Conservation (phyloP, 805 yeast genomes). For the Komagataella phaffii region DNA sequence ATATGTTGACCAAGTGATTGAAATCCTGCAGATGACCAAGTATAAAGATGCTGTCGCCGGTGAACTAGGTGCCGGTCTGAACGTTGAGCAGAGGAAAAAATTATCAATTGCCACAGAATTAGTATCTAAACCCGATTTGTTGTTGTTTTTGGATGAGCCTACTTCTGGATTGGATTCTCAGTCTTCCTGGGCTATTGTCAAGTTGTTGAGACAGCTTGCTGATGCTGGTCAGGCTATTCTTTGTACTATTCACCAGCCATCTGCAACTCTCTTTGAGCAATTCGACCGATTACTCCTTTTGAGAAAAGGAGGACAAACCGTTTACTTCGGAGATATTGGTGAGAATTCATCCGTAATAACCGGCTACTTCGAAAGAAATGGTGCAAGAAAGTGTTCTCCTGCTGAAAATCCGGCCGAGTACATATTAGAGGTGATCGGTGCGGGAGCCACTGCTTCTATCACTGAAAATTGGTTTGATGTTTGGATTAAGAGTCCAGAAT, state of each 20-base stretch:
- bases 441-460: constrained; percentile 28
- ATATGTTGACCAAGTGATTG: constrained; percentile 29
- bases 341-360: constrained; percentile 18
- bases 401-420: constrained; percentile 30
- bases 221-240: constrained; percentile 35
- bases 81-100: constrained; percentile 27
- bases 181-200: constrained; percentile 37
- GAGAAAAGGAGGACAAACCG: constrained; percentile 37
- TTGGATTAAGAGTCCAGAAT: constrained; percentile 16
- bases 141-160: constrained; percentile 36
- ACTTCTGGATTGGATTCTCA: constrained; percentile 41
- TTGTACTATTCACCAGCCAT: constrained; percentile 47
- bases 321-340: constrained; percentile 26
- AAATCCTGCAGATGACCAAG: constrained; percentile 26
- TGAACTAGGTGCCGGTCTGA: constrained; percentile 24
- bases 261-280: constrained; percentile 32
- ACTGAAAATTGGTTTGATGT: constrained; percentile 19
- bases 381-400: constrained; percentile 24
- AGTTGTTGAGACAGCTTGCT: constrained; percentile 28
- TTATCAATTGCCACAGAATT: constrained; percentile 32
- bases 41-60: constrained; percentile 33
- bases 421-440: constrained; percentile 30
- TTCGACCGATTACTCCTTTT: constrained; percentile 33
- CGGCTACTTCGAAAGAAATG: constrained; percentile 22
- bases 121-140: constrained; percentile 30